Evolutionary conservation across 1,284 basidiomycete genomes (phyloP), one percentile per base, ranked within the genome.

Genomic region (Rugosomyces carneus): DNA sequence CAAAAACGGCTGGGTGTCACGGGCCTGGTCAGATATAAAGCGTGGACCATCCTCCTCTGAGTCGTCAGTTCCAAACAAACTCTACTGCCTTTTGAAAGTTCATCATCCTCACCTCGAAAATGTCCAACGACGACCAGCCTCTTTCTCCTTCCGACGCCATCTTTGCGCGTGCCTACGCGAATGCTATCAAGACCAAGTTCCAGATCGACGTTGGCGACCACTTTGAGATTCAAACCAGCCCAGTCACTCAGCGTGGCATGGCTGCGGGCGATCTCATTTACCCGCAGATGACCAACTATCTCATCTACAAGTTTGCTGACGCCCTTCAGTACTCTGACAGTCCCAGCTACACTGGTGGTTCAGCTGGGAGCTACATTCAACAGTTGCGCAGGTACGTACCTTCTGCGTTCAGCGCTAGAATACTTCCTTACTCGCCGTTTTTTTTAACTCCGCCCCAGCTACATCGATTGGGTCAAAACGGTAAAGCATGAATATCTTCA

Each of bases 291-390:
- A 23, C 21, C 21, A 23, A 23, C 31, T 42, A 35, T 26, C 41
- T 35, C 26, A 42, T 34, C 41, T 34, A 42, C 41, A 42, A 42
- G 19, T 35, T 42, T 21, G 41, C 41, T 34, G 31, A 42, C 13
- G 29, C 41, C 3, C 41, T 42, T 35, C 29, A 42, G 32, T 29
- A 42, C 32, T 34, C 41, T 35, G 32, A 42, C 9, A 42, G 9
- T 34, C 41, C 41, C 21, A 23, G 4, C 21, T 23, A 23, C 7
- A 23, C 21, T 23, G 21, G 21, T 23, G 21, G 21, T 23, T n/a
- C 18, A 29, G 41, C 31, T n/a, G 41, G 41, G n/a, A 35, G 19
- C 32, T 42, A 42, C 21, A 3, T 35, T 2, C n/a, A 34, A 29
- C 41, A 42, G 15, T 42, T 42, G 41, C 26, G n/a, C 5, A 42